These are phyloP conservation scores for Glonium stellatum DNA, from an alignment of 495 filamentous ascomycete genomes.

Conservation along the genomic window DNA sequence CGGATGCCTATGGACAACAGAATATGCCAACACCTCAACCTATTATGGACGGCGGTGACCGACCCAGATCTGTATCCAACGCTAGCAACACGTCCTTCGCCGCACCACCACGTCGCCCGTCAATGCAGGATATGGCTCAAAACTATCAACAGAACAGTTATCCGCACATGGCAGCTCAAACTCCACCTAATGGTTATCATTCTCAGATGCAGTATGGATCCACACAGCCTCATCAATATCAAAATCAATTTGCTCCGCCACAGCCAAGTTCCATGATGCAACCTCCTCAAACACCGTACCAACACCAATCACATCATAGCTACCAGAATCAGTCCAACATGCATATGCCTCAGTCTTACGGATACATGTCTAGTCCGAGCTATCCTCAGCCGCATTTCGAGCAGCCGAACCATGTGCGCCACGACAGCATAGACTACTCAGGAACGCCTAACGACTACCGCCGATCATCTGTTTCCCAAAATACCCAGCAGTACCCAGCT, in stretches of 20 bases:
- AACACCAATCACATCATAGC: constrained; percentile 23
- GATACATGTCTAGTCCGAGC: constrained; percentile 25
- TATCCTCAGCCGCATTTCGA: constrained; percentile 33
- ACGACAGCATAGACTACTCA: constrained; percentile 28
- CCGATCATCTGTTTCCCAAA: constrained; percentile 25
- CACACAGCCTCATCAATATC: constrained; percentile 26
- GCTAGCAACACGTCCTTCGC: constrained; percentile 44
- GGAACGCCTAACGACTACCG: constrained; percentile 25
- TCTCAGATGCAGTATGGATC: constrained; percentile 32
- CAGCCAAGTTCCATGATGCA: constrained; percentile 32
- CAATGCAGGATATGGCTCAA: constrained; percentile 38
- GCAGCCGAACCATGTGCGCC: constrained; percentile 27
- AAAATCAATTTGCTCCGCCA: constrained; percentile 26
- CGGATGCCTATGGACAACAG: constrained; percentile 50
- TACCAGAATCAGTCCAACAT: constrained; percentile 28
- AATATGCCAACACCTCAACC: constrained; percentile 40
- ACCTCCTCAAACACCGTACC: constrained; percentile 30
- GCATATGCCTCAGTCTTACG: constrained; percentile 27
- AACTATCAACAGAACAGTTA: constrained; percentile 28
- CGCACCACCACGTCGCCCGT: constrained; percentile 40
- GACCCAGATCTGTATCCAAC: constrained; percentile 70
- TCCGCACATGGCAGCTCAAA: constrained; percentile 36
- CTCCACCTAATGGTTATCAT: constrained; percentile 30
- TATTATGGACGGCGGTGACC: constrained; percentile 39
- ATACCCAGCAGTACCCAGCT: constrained; percentile 22